A percentile compares a stretch with the other conserved stretches of the same genome.
Evolutionary conservation across 345 rosid genomes (phyloP).

Genomic region (Dipteronia dyeriana): DNA sequence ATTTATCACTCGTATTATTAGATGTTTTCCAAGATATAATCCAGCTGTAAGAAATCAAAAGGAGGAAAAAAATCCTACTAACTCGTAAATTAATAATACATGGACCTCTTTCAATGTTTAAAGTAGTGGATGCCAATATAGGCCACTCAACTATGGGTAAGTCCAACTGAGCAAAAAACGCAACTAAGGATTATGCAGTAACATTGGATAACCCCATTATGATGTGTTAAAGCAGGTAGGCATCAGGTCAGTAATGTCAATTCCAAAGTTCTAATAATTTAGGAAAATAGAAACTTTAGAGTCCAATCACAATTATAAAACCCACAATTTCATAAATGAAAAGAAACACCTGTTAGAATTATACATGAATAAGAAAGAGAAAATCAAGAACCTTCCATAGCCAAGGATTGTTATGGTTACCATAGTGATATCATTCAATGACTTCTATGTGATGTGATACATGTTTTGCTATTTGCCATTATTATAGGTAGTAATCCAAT

Average conservation of each 20-base stretch:
- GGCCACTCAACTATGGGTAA: background rate
- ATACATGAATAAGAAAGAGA: background rate
- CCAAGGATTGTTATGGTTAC: background rate
- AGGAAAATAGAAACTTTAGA: background rate
- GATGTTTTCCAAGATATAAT: background rate
- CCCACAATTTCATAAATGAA: background rate
- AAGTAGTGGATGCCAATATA: background rate
- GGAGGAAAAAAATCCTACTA: background rate
- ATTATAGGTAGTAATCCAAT: too few species aligned
- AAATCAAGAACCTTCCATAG: background rate
- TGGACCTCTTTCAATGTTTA: background rate
- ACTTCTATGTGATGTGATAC: background rate
- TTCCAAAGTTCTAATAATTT: background rate
- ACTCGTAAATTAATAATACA: background rate
- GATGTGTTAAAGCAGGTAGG: background rate
- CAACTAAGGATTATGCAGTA: background rate
- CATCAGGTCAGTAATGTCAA: background rate
- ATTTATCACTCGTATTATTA: slow-evolving; percentile 7
- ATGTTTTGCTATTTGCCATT: background rate
- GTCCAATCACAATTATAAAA: background rate
- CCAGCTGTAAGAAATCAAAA: background rate
- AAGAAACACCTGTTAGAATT: background rate
- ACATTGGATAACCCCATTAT: background rate
- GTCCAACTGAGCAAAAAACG: background rate
- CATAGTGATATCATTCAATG: background rate